Evolutionary conservation across 768 basidiomycete genomes (phyloP), one percentile per base, ranked within the genome.

Genomic region (Mycena vulgaris): DNA sequence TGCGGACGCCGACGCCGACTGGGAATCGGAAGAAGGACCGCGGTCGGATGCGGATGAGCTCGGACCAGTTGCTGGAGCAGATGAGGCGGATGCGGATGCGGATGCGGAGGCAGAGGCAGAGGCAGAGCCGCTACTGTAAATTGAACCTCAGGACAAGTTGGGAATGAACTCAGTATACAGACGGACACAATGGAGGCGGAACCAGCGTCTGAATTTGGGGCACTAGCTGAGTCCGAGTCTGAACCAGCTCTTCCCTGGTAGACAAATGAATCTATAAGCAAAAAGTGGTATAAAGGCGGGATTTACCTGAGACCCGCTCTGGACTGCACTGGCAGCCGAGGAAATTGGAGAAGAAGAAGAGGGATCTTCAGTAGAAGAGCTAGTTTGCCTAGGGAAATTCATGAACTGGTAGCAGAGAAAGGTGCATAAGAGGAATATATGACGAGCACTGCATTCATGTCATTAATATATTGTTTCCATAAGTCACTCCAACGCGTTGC

Each of bases 321-420:
- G 52, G 27, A n/a, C 33, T 31, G 68, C 45, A 35, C 37, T 56
- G 40, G 45, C 35, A 1, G 53, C 45, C 3, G 55, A 39, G 11
- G 63, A 55, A 55, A 45, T 28, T 5, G 60, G 19, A 31, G 49
- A 1, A 47, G 67, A 28, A 49, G 53, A 40, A 35, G 47, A 7
- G 1, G 60, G 47, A 8, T 14, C 14, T 13, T 14, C 4, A 30
- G 27, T 1, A 17, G 62, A 19, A 11, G 55, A 40, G 31, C 53
- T 35, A 2, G 63, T 52, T 16, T 69, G 48, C 23, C 68, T 40
- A 27, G 56, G 61, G 59, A 63, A 52, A 42, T 45, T 69, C 68
- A 69, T 69, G 39, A 48, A 31, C 13, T n/a, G 30, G 4, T 17
- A 11, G 57, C 37, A 37, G 25, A 25, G 45, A 48, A 51, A 28